Conservation (phyloP, 1,284 basidiomycete genomes). For the Melanopsichium pennsylvanicum region DNA sequence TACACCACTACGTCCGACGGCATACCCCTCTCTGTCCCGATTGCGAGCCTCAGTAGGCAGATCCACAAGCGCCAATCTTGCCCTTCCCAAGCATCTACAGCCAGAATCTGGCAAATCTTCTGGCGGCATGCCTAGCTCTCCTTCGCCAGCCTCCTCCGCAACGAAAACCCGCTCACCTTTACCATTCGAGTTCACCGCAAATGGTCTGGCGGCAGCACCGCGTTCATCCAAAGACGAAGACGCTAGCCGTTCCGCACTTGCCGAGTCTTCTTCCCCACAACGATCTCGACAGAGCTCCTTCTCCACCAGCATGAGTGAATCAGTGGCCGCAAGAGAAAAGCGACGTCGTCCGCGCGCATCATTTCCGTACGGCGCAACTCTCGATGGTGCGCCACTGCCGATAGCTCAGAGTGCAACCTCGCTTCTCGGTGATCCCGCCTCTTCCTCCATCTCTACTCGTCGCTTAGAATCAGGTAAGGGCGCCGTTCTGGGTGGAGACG, state of each 20-base stretch:
- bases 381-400: slow-evolving; percentile 13
- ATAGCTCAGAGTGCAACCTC: slow-evolving; percentile 21
- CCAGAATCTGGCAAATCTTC: slow-evolving; percentile 19
- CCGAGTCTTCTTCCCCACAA: slow-evolving; percentile 28
- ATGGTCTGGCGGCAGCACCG: slow-evolving; percentile 12
- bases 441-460: slow-evolving; percentile 10
- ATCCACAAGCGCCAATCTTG: slow-evolving; percentile 14
- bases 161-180: slow-evolving; percentile 36
- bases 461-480: background rate
- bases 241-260: slow-evolving; percentile 8
- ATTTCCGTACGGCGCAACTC: slow-evolving; percentile 28
- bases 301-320: slow-evolving; percentile 40
- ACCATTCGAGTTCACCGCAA: slow-evolving; percentile 28
- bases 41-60: slow-evolving; percentile 35
- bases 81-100: slow-evolving; percentile 26
- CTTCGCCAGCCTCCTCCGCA: slow-evolving; percentile 40
- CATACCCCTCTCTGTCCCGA: slow-evolving; percentile 39
- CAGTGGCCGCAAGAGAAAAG: slow-evolving; percentile 10
- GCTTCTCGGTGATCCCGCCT: slow-evolving; percentile 25
- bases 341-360: slow-evolving; percentile 25
- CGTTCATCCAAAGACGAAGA: slow-evolving; percentile 40
- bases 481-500: slow-evolving; percentile 8
- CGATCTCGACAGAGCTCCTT: slow-evolving; percentile 46
- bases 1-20: slow-evolving; percentile 32
- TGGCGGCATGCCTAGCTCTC: slow-evolving; percentile 20